Evolutionary conservation across 2,329 filamentous ascomycete species (phyloP).

Genomic region (Lasiodiplodia sp.): DNA sequence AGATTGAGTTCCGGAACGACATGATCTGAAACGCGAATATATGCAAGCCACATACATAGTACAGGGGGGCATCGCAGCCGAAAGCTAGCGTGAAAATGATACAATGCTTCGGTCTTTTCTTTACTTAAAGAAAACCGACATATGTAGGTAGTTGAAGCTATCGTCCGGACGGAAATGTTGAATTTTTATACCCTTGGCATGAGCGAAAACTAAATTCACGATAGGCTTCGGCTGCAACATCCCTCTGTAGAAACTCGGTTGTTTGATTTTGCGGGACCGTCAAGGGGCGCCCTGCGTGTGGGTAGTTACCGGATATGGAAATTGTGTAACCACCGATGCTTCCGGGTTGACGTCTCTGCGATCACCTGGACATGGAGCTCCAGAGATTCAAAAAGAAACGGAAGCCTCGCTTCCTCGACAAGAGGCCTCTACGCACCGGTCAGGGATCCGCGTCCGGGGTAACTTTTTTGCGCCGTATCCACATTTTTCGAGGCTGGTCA

Average conservation of each 20-base stretch:
- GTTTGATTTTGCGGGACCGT: not conserved
- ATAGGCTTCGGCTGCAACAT: too few relatives aligned
- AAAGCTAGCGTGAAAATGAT: too few relatives aligned
- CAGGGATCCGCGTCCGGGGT: slow-evolving; percentile 18
- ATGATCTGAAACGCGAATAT: not conserved
- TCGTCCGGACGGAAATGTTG: too few relatives aligned
- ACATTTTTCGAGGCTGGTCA: slow-evolving; percentile 7
- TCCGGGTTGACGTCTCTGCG: not conserved
- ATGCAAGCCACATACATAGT: not conserved
- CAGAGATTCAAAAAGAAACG: not conserved
- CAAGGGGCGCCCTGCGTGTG: not conserved
- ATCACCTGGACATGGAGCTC: not conserved
- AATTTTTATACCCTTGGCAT: too few relatives aligned
- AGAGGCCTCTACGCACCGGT: not conserved
- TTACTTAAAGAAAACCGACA: too few relatives aligned
- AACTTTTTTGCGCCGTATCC: slow-evolving; percentile 24
- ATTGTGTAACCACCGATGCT: not conserved
- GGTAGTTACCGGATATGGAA: slow-evolving; percentile 1
- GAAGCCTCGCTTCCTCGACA: not conserved
- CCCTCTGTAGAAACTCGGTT: not conserved
- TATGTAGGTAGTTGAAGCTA: too few relatives aligned
- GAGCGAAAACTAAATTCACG: too few relatives aligned
- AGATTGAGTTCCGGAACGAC: not conserved
- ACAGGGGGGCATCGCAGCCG: too few relatives aligned
- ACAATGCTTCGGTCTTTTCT: too few relatives aligned